Percentiles rank a stretch among this genome's conserved stretches.
phyloP scores from a whole-genome alignment of 2,329 filamentous ascomycete species.

The Colletotrichum musae region DNA sequence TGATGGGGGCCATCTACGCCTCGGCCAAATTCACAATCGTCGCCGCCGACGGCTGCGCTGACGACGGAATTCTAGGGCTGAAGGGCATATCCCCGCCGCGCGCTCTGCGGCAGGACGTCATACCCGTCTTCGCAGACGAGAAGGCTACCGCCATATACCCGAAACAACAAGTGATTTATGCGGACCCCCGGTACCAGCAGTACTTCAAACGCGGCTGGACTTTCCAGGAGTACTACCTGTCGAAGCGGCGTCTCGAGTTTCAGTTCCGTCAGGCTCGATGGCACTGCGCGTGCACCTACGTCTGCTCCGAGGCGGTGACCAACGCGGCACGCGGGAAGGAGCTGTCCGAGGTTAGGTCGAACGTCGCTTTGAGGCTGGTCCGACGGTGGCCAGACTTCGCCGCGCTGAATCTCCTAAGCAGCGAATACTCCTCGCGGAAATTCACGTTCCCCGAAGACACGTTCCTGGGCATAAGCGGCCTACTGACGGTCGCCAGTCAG shows the following conservation, averaged over 20 bases:
- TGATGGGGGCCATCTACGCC: neutral
- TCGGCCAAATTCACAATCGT: neutral
- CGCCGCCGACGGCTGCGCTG: neutral
- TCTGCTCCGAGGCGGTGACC: neutral
- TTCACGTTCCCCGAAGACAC: neutral
- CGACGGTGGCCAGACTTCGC: neutral
- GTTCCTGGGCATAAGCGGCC: neutral
- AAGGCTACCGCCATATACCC: neutral
- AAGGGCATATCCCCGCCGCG: neutral
- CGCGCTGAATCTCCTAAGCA: neutral
- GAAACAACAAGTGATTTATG: neutral
- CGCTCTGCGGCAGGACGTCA: neutral
- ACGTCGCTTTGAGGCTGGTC: neutral
- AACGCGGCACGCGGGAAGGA: neutral
- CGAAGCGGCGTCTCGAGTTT: constrained; percentile 32
- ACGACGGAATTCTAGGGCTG: neutral
- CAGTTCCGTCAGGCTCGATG: neutral
- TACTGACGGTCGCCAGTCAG: neutral
- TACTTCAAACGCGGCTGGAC: constrained; percentile 41
- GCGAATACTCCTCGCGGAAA: neutral
- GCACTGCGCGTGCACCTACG: neutral
- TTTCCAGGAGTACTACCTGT: constrained; percentile 40
- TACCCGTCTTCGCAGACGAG: neutral
- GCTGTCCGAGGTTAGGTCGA: neutral
- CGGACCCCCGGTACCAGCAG: neutral